Evolutionary conservation across 805 yeast species (phyloP), one percentile per base, ranked within the genome.

Genomic region (Nakazawaea sp.): DNA sequence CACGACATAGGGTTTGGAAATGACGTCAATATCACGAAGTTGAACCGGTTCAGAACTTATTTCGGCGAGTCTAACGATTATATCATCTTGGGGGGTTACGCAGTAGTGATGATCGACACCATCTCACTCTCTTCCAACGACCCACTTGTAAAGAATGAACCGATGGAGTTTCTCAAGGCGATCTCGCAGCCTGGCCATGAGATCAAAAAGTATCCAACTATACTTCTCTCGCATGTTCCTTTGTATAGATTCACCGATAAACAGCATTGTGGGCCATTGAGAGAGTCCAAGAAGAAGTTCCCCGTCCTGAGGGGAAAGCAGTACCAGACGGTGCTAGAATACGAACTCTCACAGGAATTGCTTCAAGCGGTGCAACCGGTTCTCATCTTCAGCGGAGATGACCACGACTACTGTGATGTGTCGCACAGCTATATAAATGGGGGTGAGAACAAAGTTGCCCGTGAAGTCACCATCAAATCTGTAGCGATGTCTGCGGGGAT

Each of bases 1-100:
- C 99, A 92, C 55, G 99, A 92, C 54, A 86, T 94, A 45, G 99
- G 99, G 0, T 90, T 82, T 59, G 96, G 92, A 20, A 74, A 78
- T 42, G 75, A 78, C 0, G 75, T 92, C 12, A 65, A 75, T 13
- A 66, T 68, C 18, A 57, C 65, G 1, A 75, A 80, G 18, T 58
- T 72, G 31, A 58, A 72, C 25, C 61, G 97, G 46, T 92, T 89
- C 58, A 60, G 70, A 27, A 61, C 78, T 1, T 70, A 65, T 51
- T 90, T 87, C 56, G 98, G 97, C 2, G 75, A 75, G 28, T 62
- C 92, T 1, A 73, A 74, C 48, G 68, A 72, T 12, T 61, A 59
- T 12, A 50, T 69, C 25, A 46, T 81, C 2, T 66, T 74, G 2
- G 82, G 78, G 1, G 84, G 83, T 45, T 95, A 87, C 56, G 75